These are phyloP conservation scores for Podaxis rugospora DNA, from an alignment of 768 basidiomycete genomes.

Conservation along the genomic window DNA sequence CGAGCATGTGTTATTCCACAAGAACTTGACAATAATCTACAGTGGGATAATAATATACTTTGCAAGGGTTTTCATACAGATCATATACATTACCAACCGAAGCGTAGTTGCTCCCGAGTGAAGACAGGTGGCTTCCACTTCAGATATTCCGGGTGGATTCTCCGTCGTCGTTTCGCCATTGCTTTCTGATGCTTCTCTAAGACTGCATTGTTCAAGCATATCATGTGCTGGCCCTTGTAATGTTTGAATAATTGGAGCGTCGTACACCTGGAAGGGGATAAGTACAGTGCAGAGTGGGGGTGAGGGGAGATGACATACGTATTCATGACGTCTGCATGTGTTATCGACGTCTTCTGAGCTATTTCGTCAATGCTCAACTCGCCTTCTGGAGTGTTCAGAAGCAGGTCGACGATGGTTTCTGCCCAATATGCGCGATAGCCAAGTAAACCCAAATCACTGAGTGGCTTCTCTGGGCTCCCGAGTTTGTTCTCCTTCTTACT, in stretches of 20 bases:
- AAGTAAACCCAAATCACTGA: constrained; percentile 89
- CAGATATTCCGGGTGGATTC: constrained; percentile 76
- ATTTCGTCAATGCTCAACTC: constrained; percentile 96
- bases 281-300: constrained; percentile 7
- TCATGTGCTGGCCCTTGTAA: constrained; percentile 91
- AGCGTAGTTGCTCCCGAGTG: constrained; percentile 84
- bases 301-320: constrained; percentile 60
- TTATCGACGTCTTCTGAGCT: constrained; percentile 91
- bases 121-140: constrained; percentile 96
- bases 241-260: constrained; percentile 94
- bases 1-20: neutral
- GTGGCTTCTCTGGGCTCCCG: constrained; percentile 96
- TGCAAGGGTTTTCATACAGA: constrained; percentile 17
- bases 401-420: constrained; percentile 89
- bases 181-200: constrained; percentile 88
- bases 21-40: constrained; percentile 3
- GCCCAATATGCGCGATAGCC: constrained; percentile 97
- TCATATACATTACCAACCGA: constrained; percentile 44
- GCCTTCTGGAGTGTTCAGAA: constrained; percentile 68
- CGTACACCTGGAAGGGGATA: constrained; percentile 63
- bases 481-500: constrained; percentile 95
- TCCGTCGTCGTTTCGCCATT: constrained; percentile 68
- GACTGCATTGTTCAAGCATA: constrained; percentile 86
- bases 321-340: constrained; percentile 95
- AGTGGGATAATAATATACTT: constrained; percentile 9